Base-by-base conservation (phyloP, 108 stramenopile genomes). In the Nitzschia sp. region DNA sequence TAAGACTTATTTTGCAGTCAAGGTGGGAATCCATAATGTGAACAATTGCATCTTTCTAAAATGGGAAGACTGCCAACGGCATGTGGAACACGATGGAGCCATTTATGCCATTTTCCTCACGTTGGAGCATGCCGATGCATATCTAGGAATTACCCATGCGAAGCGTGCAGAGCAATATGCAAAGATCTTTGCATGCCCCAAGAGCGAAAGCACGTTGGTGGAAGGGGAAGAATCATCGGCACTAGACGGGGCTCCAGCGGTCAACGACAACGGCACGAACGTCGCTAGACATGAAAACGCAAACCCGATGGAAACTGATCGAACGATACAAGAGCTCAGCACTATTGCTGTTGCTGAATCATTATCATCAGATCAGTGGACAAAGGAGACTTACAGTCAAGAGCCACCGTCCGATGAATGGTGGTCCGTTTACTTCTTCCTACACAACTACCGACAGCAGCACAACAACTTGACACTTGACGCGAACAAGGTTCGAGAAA, bases 1-100 rank as follows among this genome's bases (percentile, higher is more conserved):
- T n/a, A n/a, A n/a, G n/a, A n/a, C n/a, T n/a, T 51, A 51, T 51
- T 51, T 51, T 51, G 49, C 49, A n/a, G 49, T 51, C 18, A 51
- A 23, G n/a, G 4, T 9, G 21, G 49, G 49, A 19, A 19, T 19
- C 49, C 8, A 51, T 19, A 51, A 51, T 51, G 21, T 51, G 13
- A 9, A 19, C 8, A 51, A 8, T 51, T 8, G 17, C 49, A 57
- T 57, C 6, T 57, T 57, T 57, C 56, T 57, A 15, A 29, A 30
- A 18, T 57, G 56, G 56, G 29, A 57, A 25, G 56, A 57, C 18
- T 57, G 56, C 31, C 56, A 18, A 31, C 24, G 3, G 2, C 56
- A 57, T 21, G 29, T 57, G 8, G 51, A 15, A n/a, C 5, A 15
- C 13, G 51, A 8, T 6, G 51, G 19, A 18, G 24, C 26, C 11